Evolutionary conservation across 257 asterid species (phyloP).

Genomic region (Solanum ahanhuiri): DNA sequence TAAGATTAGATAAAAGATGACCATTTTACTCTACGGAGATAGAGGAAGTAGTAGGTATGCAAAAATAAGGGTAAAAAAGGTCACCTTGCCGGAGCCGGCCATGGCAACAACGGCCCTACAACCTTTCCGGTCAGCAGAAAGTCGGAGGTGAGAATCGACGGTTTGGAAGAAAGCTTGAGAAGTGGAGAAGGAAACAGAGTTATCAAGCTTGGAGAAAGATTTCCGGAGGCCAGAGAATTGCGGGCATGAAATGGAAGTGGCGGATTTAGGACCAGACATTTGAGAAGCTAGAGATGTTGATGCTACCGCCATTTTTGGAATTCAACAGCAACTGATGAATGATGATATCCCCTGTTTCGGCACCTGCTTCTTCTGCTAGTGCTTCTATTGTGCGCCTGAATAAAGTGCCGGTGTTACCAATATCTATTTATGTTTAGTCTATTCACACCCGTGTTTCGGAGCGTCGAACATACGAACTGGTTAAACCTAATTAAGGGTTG

Average conservation of each 20-base stretch:
- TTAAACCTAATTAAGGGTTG: background rate
- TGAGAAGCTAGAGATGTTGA: conserved; percentile 32
- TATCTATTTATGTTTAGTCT: background rate
- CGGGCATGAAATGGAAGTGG: conserved; percentile 6
- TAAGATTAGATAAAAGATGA: background rate
- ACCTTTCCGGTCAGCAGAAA: conserved; percentile 31
- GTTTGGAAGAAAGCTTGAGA: conserved; percentile 41
- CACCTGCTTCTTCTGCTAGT: background rate
- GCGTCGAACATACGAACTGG: background rate
- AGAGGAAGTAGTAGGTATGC: background rate
- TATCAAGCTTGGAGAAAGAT: conserved; percentile 22
- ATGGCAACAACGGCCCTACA: conserved; percentile 67
- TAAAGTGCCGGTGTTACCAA: background rate
- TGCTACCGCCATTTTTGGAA: conserved; percentile 29
- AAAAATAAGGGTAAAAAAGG: too few species aligned
- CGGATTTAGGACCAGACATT: conserved; percentile 6
- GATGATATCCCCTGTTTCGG: background rate
- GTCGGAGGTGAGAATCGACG: conserved; percentile 50
- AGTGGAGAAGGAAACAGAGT: conserved; percentile 28
- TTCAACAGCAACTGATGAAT: background rate
- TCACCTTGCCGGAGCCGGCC: conserved; percentile 96
- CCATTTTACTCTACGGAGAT: background rate
- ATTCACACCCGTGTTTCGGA: background rate
- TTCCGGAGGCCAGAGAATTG: conserved; percentile 59
- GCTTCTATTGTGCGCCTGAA: background rate